Conservation (phyloP, 805 yeast species). For the Saturnispora galanensis region DNA sequence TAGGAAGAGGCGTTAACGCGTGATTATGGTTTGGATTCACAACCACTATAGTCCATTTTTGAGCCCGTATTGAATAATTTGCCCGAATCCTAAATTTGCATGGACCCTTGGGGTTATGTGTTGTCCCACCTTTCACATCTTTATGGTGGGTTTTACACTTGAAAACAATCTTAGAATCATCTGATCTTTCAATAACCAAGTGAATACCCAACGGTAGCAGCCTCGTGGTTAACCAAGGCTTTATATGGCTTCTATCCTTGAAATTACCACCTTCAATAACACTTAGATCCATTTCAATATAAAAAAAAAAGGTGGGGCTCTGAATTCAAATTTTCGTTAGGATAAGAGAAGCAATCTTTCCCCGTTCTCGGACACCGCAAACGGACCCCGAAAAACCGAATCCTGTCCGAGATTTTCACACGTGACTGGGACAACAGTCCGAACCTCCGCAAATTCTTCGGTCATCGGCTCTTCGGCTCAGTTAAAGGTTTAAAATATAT, state of each 20-base stretch:
- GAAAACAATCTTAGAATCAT: conserved; percentile 49
- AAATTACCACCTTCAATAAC: conserved; percentile 19
- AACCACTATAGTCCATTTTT: conserved; percentile 51
- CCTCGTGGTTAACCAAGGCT: conserved; percentile 51
- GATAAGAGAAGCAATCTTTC: neutral
- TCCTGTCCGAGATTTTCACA: neutral
- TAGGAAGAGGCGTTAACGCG: conserved; percentile 19
- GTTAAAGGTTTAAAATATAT: neutral
- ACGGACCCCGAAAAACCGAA: neutral
- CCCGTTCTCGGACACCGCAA: neutral
- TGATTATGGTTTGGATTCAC: conserved; percentile 56
- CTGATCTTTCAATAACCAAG: conserved; percentile 55
- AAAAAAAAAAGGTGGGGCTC: neutral
- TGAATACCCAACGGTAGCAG: conserved; percentile 39
- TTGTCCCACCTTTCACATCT: neutral
- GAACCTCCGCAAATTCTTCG: too few species aligned
- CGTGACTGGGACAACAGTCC: too few species aligned
- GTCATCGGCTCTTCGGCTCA: too few species aligned
- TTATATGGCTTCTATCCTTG: conserved; percentile 38
- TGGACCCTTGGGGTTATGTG: neutral
- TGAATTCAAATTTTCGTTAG: neutral
- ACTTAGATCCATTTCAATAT: neutral
- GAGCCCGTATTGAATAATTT: conserved; percentile 42
- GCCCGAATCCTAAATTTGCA: conserved; percentile 64
- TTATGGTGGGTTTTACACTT: conserved; percentile 40